Evolutionary conservation across 2,329 filamentous ascomycete genomes (phyloP), one percentile per base, ranked within the genome.

Genomic region (Sarocladium brachiariae): DNA sequence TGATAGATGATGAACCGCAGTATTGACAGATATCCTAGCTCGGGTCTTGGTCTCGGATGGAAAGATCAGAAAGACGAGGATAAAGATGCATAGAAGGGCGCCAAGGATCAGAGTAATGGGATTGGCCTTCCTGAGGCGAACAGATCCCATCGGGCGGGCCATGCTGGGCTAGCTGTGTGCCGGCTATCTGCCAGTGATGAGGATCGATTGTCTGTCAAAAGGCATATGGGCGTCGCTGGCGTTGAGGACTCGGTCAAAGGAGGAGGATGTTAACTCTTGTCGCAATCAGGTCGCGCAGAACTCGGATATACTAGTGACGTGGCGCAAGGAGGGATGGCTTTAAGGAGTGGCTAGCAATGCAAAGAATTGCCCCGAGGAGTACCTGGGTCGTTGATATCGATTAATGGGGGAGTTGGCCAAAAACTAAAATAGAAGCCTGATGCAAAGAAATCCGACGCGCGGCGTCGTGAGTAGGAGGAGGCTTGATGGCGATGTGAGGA

Each of bases 61-160:
- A 9, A 73, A 74, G 57, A 83, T 63, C 57, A 85, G 65, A 63
- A 85, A 83, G 72, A 79, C 70, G 66, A 89, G 66, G 70, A 87
- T 81, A 70, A 86, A 80, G 63, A 93, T 77, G 66, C 83, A 83
- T 53, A 93, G 77, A 52, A 88, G 70, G 58, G 73, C 76, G 60
- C 87, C 87, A 57, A 95, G 75, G 58, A 85, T 66, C 56, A 92
- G 72, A 50, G 86, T 92, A 63, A 87, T 76, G 56, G 88, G 85
- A 69, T 83, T 93, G 65, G 85, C 81, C 72, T 87, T 86, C 72
- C 88, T 88, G 64, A 92, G 79, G 70, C 88, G 87, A 59, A 80
- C 76, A 58, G 79, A 73, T 62, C 80, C 78, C 74, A 83, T 73
- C 65, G 77, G 71, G 64, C 76, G 74, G 63, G 76, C 73, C 76